phyloP scores from a whole-genome alignment of 2,329 filamentous ascomycete genomes.

The Nemania serpens region DNA sequence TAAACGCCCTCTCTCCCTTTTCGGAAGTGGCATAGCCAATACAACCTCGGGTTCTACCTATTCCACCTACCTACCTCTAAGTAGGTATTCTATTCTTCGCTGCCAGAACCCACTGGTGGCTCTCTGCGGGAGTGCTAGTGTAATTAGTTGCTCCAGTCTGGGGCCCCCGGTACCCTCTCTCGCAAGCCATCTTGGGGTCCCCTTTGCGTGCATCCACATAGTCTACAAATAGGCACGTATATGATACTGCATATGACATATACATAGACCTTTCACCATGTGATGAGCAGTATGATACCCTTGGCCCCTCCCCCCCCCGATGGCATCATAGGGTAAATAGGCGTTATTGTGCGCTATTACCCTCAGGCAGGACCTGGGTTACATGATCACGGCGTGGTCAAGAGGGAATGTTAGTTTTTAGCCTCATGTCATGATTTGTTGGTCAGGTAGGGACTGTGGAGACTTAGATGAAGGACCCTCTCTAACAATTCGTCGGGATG shows the following conservation, averaged over 20 bases:
- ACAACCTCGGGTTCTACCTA: background rate
- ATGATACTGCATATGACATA: slow-evolving; percentile 29
- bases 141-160: background rate
- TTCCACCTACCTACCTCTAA: background rate
- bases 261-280: slow-evolving; percentile 25
- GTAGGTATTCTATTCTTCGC: background rate
- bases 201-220: background rate
- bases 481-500: no score
- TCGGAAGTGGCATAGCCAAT: slow-evolving; percentile 18
- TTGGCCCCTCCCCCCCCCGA: background rate
- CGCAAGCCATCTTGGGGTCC: slow-evolving; percentile 7
- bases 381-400: background rate
- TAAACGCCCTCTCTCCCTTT: slow-evolving; percentile 19
- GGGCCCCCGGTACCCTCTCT: background rate
- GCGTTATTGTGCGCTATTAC: background rate
- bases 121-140: background rate
- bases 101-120: background rate
- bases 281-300: slow-evolving; percentile 20
- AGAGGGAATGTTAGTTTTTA: no score
- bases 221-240: slow-evolving; percentile 1
- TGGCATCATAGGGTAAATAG: background rate
- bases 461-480: no score
- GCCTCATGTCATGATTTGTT: no score
- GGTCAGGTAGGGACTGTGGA: no score
- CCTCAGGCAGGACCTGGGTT: background rate